Evolutionary conservation across 148 eudicot genomes (phyloP), one percentile per base, ranked within the genome.

Genomic region (Camellia japonica): DNA sequence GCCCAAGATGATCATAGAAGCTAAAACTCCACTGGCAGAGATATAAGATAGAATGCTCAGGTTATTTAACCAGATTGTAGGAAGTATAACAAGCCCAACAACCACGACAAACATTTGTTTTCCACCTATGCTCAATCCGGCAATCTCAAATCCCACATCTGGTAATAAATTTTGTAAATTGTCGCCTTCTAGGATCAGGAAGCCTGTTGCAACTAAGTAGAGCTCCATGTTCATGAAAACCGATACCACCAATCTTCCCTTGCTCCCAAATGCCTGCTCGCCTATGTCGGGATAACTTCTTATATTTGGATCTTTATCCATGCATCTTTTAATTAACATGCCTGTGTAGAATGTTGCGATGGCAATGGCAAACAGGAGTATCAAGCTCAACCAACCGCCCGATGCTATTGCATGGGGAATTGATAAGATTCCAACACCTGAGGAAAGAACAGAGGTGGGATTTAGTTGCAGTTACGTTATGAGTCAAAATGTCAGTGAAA

Each of bases 171-270:
- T 86, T 18, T 86, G 68, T 19, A 88, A 73, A 63, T 88, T 88
- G 23, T 88, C 90, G 0, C 90, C 90, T 88, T 86, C 89, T 68
- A 88, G 51, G 15, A 88, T 88, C 54, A 88, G 13, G 70, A 86
- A 86, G 7, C 85, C 87, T 5, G 87, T 85, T 4, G 81, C 90
- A 6, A 86, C 87, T 60, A 84, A 58, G 81, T 82, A 88, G 23
- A 88, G 78, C 77, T 88, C 90, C 2, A 72, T 23, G 58, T 82
- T 76, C 83, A 88, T 81, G 56, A 88, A 63, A 0, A 68, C 6
- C 0, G 83, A 84, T 19, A 79, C 62, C 0, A 88, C 8, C 3
- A 71, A 12, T 73, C 83, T 84, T 4, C 90, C 90, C 0, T 19
- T 58, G 18, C 23, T 78, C 47, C 90, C 89, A 60, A 84, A 88